Percentiles rank a stretch among this genome's conserved stretches.
These are phyloP conservation scores for Megacollybia marginata DNA, from an alignment of 768 basidiomycete genomes.

Conservation along the genomic window DNA sequence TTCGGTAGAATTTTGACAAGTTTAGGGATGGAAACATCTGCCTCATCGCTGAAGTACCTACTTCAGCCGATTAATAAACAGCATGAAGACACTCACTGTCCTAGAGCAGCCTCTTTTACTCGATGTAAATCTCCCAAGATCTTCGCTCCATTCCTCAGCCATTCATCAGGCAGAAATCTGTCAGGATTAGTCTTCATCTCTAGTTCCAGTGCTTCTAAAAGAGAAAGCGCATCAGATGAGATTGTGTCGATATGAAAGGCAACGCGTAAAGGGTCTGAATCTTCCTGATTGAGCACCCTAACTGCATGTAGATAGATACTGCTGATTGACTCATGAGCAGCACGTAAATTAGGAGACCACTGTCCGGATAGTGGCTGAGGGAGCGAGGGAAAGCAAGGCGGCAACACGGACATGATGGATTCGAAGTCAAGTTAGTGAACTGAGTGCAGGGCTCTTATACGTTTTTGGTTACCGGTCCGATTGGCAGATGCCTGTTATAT, in stretches of 20 bases:
- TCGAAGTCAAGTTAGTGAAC: neutral
- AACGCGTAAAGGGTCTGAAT: constrained; percentile 1
- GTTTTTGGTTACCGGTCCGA: too few species aligned
- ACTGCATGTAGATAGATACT: constrained; percentile 4
- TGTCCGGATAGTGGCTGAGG: neutral
- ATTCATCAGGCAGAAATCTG: neutral
- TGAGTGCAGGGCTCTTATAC: neutral
- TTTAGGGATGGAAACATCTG: neutral
- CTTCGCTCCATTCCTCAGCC: neutral
- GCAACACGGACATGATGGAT: neutral
- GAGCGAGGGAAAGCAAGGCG: neutral
- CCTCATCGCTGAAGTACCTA: neutral
- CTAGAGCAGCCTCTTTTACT: neutral
- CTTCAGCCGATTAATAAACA: neutral
- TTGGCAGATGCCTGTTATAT: neutral
- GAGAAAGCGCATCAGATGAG: constrained; percentile 1
- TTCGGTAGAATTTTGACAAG: neutral
- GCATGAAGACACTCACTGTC: neutral
- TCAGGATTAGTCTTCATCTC: neutral
- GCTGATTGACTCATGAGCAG: neutral
- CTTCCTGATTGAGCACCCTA: constrained; percentile 2
- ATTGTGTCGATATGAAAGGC: constrained; percentile 2
- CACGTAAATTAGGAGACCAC: neutral
- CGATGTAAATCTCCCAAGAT: neutral
- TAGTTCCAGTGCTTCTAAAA: constrained; percentile 2